Percentiles rank a stretch among this genome's conserved stretches.
Evolutionary conservation across 441 rosid genomes (phyloP).

Genomic region (Populus hybrid): DNA sequence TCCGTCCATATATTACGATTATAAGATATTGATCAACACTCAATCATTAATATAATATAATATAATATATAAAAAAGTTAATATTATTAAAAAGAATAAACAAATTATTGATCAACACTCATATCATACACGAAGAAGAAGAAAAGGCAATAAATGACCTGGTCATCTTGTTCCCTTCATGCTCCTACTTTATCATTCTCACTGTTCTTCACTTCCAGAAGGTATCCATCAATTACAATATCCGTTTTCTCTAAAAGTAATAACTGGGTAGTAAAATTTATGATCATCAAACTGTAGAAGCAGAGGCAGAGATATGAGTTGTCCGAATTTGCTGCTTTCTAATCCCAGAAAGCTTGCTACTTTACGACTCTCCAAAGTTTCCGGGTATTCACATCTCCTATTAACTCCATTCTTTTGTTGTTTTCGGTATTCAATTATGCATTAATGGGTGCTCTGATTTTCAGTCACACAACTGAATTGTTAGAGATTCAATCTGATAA

Average conservation of each 20-base stretch:
- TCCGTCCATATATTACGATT: background rate
- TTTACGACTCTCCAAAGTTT: conserved; percentile 40
- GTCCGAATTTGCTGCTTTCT: conserved; percentile 23
- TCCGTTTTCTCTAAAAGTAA: background rate
- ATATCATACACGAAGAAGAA: background rate
- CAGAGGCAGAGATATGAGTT: conserved; percentile 34
- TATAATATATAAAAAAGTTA: background rate
- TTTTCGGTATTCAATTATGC: background rate
- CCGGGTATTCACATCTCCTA: conserved; percentile 3
- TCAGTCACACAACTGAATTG: conserved; percentile 60
- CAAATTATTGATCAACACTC: background rate
- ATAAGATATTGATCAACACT: background rate
- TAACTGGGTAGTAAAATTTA: background rate
- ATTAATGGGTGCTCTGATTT: background rate
- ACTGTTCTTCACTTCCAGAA: background rate
- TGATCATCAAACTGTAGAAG: conserved; percentile 10
- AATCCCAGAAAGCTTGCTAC: conserved; percentile 28
- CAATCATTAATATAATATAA: background rate
- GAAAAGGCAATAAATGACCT: background rate
- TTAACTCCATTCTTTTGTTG: background rate
- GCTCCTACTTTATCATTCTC: background rate
- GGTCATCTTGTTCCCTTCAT: background rate
- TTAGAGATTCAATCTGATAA: conserved; percentile 62
- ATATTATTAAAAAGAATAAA: background rate
- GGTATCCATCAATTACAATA: background rate